phyloP scores from a whole-genome alignment of 2,329 filamentous ascomycete species.

The Fusarium sp. region DNA sequence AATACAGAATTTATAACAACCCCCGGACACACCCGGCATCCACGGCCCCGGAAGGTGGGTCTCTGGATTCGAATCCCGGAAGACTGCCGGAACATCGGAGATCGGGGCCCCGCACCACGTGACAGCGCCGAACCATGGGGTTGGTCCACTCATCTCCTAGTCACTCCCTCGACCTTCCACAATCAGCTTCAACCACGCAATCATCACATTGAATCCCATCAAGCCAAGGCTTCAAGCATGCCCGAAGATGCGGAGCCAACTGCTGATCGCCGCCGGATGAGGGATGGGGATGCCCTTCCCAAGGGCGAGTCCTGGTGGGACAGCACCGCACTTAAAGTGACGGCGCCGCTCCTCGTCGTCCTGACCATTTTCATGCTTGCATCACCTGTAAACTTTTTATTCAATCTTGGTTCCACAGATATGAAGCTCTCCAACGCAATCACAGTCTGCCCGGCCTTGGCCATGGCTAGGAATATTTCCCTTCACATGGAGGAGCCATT shows the following conservation, averaged over 20 bases:
- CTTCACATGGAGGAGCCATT: constrained; percentile 46
- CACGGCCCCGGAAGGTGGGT: constrained; percentile 17
- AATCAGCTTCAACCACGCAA: background rate
- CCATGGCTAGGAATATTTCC: constrained; percentile 50
- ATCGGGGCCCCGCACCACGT: constrained; percentile 26
- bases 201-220: background rate
- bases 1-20: background rate
- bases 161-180: background rate
- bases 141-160: constrained; percentile 4
- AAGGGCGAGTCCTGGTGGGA: constrained; percentile 20
- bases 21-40: background rate
- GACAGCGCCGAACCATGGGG: constrained; percentile 23
- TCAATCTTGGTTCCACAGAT: constrained; percentile 13
- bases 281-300: background rate
- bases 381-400: constrained; percentile 20
- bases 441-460: constrained; percentile 32
- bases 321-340: constrained; percentile 27
- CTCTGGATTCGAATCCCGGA: background rate
- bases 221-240: constrained; percentile 11
- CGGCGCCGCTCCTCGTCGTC: constrained; percentile 26
- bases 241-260: constrained; percentile 13
- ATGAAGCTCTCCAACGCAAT: constrained; percentile 35
- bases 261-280: background rate
- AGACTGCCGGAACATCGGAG: constrained; percentile 9
- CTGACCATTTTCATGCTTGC: constrained; percentile 33